Evolutionary conservation across 192 early-diverging fungal species (phyloP).

Genomic region (Podila epigama): DNA sequence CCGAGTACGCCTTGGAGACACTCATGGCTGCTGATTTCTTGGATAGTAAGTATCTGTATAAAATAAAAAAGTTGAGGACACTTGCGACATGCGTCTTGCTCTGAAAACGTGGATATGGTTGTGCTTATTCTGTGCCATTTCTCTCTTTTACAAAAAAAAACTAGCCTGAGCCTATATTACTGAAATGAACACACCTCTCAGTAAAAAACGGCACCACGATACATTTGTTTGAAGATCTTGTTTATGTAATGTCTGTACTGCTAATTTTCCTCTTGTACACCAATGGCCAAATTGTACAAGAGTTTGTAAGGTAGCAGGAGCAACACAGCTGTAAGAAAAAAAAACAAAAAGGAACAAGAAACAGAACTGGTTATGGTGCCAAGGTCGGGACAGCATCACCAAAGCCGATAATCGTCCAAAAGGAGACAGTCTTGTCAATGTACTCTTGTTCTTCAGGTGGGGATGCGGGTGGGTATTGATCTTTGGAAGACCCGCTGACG

Average conservation of each 20-base stretch:
- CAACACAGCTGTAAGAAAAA: too few relatives aligned
- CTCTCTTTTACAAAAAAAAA: too few relatives aligned
- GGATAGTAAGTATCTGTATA: constrained; percentile 68
- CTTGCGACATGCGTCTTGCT: neutral
- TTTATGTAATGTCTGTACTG: too few relatives aligned
- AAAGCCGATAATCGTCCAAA: constrained; percentile 69
- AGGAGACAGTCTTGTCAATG: constrained; percentile 56
- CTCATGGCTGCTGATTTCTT: constrained; percentile 97
- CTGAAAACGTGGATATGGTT: neutral
- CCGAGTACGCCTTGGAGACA: constrained; percentile 88
- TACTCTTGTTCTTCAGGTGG: constrained; percentile 25
- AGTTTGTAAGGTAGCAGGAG: too few relatives aligned
- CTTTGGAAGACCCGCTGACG: constrained; percentile 24
- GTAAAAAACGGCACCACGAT: too few relatives aligned
- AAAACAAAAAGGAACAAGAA: neutral
- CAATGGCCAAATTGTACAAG: too few relatives aligned
- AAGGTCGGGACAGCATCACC: constrained; percentile 50
- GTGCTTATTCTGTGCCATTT: too few relatives aligned
- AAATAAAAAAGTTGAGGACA: constrained; percentile 1
- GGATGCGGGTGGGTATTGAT: constrained; percentile 5
- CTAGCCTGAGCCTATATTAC: too few relatives aligned
- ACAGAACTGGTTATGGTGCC: constrained; percentile 1
- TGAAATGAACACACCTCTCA: too few relatives aligned
- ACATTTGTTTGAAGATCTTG: too few relatives aligned
- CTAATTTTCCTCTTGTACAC: too few relatives aligned